Evolutionary conservation across 805 yeast genomes (phyloP), one percentile per base, ranked within the genome.

Genomic region (Clavispora carvajalis): DNA sequence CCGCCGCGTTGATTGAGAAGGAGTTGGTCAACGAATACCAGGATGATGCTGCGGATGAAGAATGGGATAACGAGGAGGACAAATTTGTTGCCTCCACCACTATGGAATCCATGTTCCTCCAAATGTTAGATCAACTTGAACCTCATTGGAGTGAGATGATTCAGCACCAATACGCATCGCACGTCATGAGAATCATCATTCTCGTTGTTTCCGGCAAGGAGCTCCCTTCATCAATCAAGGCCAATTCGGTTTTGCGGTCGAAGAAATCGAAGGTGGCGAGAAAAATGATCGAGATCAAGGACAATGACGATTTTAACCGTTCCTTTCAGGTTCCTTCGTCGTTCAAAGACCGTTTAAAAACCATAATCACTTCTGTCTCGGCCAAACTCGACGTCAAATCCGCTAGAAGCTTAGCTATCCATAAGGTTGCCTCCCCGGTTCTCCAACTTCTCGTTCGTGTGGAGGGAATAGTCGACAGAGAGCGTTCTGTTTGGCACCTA

Each of bases 241-340:
- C 82, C 19, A 80, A 80, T 55, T 84, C 90, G 1, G 76, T 84
- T 5, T 69, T 88, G 49, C 76, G 98, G 57, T 83, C 95, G 22
- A 88, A 87, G 57, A 84, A 74, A 63, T 85, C 88, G 37, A 89
- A 79, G 62, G 84, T 80, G 61, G 96, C 97, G 6, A 79, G 98
- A 60, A 89, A 89, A 58, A 86, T 87, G 95, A 86, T 88, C 54
- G 93, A 85, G 51, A 82, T 88, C 34, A 80, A 81, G 53, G 95
- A 86, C 59, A 82, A 74, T 46, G 82, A 80, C 12, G 89, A 83
- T 48, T 83, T 80, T 53, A 73, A 78, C 54, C 69, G 75, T 43
- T 66, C 81, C 0, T 85, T 77, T 57, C 85, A 79, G 62, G 79
- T 79, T 1, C 95, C 96, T 7, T 57, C 67, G 7, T 69, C 85